Evolutionary conservation across 192 early-diverging fungal genomes (phyloP), one percentile per base, ranked within the genome.

Genomic region (Coemansia sp.): DNA sequence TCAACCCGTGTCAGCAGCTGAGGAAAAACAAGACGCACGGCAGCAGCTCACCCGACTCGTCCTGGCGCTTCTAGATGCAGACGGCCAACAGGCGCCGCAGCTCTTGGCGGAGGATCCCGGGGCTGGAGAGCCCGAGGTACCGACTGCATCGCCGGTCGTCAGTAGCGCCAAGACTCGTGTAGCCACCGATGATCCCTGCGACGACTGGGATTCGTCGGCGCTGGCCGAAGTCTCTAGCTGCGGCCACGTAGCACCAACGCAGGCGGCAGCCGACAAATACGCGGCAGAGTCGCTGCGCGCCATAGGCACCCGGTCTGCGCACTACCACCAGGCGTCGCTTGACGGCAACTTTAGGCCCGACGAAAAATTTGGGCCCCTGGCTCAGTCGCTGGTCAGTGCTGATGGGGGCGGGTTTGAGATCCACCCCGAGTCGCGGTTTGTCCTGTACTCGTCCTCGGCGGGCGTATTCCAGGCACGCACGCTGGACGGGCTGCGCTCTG

Each of bases 391-490:
- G 21, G 41, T 82, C 38, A 50, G 37, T 7, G 50, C 66, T 0
- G 62, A 59, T 10, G 53, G 44, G 17, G 0, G 17, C 15, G 66
- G 36, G 25, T 76, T 82, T 65, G 60, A 38, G 27, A 64, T 62
- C 25, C 57, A 67, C 11, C 41, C 69, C 0, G 32, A 59, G 6
- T 53, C 72, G 32, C 67, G 80, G 7, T 77, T 82, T 60, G 63
- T 77, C 4, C 69, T 82, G 61, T 77, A 77, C 50, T 82, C 80
- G 53, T 62, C 80, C 5, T 74, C 79, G 5, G 69, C 80, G 1
- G 80, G 80, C 4, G 67, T 69, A 0, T 77, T 77, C 41, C 68
- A 82, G 68, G 67, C 80, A 2, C 61, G 45, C 34, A 73, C 64
- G 3, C 75, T 82, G n/a, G 67, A 74, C 17, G 60, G 62, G 17